These are phyloP conservation scores for Termitomyces sp. DNA, from an alignment of 768 basidiomycete species.

Conservation along the genomic window DNA sequence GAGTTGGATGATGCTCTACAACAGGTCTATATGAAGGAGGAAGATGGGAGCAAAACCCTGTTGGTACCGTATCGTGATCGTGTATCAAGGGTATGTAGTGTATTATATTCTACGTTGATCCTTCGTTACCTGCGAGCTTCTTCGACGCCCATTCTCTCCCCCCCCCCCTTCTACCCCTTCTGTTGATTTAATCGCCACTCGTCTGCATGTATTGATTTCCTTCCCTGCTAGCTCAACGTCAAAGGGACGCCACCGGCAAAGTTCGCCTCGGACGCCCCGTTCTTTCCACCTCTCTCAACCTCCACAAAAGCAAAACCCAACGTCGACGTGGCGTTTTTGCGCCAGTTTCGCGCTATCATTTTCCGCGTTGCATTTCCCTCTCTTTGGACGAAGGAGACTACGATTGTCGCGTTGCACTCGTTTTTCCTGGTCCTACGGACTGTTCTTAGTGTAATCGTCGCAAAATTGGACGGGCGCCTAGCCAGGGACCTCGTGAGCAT, in stretches of 20 bases:
- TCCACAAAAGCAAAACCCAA: conserved; percentile 47
- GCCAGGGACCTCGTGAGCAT: conserved; percentile 72
- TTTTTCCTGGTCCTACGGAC: conserved; percentile 84
- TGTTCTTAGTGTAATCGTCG: conserved; percentile 82
- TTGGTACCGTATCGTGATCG: conserved; percentile 61
- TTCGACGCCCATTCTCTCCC: neutral
- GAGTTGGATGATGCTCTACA: conserved; percentile 46
- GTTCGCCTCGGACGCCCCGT: conserved; percentile 44
- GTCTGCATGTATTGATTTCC: neutral
- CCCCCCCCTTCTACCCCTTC: too few species aligned
- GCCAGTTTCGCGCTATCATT: conserved; percentile 70
- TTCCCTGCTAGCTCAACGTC: conserved; percentile 30
- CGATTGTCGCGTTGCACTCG: conserved; percentile 73
- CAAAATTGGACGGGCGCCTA: conserved; percentile 82
- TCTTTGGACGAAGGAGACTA: conserved; percentile 59
- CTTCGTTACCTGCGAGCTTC: neutral
- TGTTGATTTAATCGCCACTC: neutral
- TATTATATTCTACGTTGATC: neutral
- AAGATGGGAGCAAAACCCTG: conserved; percentile 56
- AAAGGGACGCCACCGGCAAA: conserved; percentile 42
- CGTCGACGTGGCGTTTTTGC: conserved; percentile 62
- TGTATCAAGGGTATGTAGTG: conserved; percentile 49
- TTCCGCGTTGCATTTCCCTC: conserved; percentile 65
- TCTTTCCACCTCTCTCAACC: conserved; percentile 56
- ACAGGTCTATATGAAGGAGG: conserved; percentile 55